These are phyloP conservation scores for Candida tammaniensis DNA, from an alignment of 805 yeast species.

Conservation along the genomic window DNA sequence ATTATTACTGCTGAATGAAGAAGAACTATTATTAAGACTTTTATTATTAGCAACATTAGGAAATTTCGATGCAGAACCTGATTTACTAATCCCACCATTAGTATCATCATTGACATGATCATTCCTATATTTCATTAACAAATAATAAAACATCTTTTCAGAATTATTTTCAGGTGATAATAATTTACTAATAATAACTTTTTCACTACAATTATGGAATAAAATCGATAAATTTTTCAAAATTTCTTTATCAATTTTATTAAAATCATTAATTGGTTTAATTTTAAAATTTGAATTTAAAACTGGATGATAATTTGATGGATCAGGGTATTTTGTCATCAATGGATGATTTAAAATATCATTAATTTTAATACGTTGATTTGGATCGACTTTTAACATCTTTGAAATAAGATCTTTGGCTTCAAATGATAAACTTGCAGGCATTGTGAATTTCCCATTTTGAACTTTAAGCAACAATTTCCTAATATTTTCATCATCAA, in stretches of 20 bases:
- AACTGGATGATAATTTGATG: constrained; percentile 15
- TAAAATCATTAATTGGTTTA: constrained; percentile 33
- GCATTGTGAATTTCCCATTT: constrained; percentile 83
- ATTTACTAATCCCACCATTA: background rate
- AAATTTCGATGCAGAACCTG: constrained; percentile 17
- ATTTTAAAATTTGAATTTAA: constrained; percentile 20
- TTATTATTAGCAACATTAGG: constrained; percentile 10
- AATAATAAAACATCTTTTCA: constrained; percentile 78
- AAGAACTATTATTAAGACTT: constrained; percentile 23
- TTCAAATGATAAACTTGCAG: constrained; percentile 71
- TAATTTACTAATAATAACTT: constrained; percentile 51
- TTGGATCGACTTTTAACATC: constrained; percentile 84
- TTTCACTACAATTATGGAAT: constrained; percentile 73
- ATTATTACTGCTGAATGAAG: too few relatives aligned
- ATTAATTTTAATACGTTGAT: constrained; percentile 70
- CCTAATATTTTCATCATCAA: constrained; percentile 94
- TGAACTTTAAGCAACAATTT: constrained; percentile 86
- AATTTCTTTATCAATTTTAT: constrained; percentile 70
- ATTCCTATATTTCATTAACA: constrained; percentile 68
- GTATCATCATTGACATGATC: constrained; percentile 44
- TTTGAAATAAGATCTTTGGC: constrained; percentile 81
- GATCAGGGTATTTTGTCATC: constrained; percentile 64
- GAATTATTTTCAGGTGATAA: constrained; percentile 52
- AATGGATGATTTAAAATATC: constrained; percentile 81
- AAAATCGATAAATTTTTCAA: constrained; percentile 72